phyloP scores from a whole-genome alignment of 1,284 basidiomycete genomes.

The Stygiomarasmius scandens region DNA sequence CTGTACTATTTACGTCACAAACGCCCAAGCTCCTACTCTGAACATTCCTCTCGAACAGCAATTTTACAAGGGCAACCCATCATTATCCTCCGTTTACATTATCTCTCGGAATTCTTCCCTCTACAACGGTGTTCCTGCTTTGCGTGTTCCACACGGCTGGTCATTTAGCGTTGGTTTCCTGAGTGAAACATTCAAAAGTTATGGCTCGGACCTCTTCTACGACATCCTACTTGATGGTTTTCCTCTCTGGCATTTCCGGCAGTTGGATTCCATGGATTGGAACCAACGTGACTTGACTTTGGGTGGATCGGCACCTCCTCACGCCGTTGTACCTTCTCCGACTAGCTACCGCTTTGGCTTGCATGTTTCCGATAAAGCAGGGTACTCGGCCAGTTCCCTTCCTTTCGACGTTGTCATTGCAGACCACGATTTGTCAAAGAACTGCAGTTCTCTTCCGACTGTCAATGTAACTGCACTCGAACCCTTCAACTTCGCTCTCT shows the following conservation, averaged over 20 bases:
- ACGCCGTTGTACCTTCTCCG: slow-evolving; percentile 39
- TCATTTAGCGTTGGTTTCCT: slow-evolving; percentile 90
- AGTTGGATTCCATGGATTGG: slow-evolving; percentile 54
- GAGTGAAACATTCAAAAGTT: slow-evolving; percentile 61
- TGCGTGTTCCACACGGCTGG: slow-evolving; percentile 84
- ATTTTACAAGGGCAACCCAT: slow-evolving; percentile 59
- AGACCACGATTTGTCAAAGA: slow-evolving; percentile 63
- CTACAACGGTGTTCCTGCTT: slow-evolving; percentile 52
- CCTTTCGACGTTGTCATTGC: slow-evolving; percentile 64
- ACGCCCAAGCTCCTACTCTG: slow-evolving; percentile 56
- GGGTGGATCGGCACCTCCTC: slow-evolving; percentile 72
- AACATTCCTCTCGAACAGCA: slow-evolving; percentile 60
- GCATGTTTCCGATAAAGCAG: slow-evolving; percentile 66
- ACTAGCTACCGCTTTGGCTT: slow-evolving; percentile 54
- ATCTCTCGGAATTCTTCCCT: slow-evolving; percentile 61
- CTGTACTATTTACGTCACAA: slow-evolving; percentile 67
- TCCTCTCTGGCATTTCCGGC: slow-evolving; percentile 69
- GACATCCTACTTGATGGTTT: slow-evolving; percentile 68
- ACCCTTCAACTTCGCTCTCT: slow-evolving; percentile 60
- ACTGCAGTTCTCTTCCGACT: slow-evolving; percentile 49
- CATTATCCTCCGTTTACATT: slow-evolving; percentile 70
- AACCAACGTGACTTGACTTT: slow-evolving; percentile 72
- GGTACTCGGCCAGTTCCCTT: slow-evolving; percentile 55
- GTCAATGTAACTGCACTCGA: slow-evolving; percentile 66
- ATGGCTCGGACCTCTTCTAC: slow-evolving; percentile 62